A percentile compares a stretch with the other conserved stretches of the same genome.
Conservation (phyloP, 371 early-diverging fungal genomes). For the Zychaea mexicana region DNA sequence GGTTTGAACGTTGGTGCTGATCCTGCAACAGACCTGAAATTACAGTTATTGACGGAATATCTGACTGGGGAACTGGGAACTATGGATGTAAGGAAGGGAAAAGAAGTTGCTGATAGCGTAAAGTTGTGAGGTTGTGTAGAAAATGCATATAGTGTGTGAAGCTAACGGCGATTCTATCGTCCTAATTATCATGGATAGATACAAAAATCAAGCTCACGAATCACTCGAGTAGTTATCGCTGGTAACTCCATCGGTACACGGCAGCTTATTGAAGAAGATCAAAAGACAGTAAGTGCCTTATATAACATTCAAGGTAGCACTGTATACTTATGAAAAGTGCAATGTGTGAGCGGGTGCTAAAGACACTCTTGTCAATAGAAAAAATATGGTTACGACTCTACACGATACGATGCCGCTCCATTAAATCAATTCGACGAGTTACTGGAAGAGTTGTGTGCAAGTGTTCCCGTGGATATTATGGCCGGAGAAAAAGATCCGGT, state of each 20-base stretch:
- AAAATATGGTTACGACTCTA: constrained; percentile 60
- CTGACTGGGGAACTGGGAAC: constrained; percentile 79
- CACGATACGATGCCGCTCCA: constrained; percentile 47
- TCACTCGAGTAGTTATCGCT: constrained; percentile 72
- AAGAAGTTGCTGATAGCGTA: no score
- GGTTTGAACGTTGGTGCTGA: constrained; percentile 72
- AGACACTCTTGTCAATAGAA: constrained; percentile 21
- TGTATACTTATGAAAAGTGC: no score
- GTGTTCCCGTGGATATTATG: constrained; percentile 79
- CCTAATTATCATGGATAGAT: constrained; percentile 34
- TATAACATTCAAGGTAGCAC: neutral
- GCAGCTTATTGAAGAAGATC: constrained; percentile 32
- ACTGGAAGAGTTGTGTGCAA: constrained; percentile 61
- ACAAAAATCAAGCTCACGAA: constrained; percentile 48
- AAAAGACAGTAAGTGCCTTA: constrained; percentile 29
- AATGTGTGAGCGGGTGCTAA: no score
- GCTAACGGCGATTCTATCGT: no score
- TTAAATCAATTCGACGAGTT: constrained; percentile 55
- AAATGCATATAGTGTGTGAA: neutral
- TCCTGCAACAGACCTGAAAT: constrained; percentile 47
- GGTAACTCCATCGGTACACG: constrained; percentile 70
- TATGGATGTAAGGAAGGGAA: constrained; percentile 30
- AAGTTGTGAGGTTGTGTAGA: no score
- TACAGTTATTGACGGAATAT: constrained; percentile 78
- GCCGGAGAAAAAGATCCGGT: constrained; percentile 85